These are phyloP conservation scores for Eucalyptus cladocalyx DNA, from an alignment of 345 rosid genomes.

Conservation along the genomic window DNA sequence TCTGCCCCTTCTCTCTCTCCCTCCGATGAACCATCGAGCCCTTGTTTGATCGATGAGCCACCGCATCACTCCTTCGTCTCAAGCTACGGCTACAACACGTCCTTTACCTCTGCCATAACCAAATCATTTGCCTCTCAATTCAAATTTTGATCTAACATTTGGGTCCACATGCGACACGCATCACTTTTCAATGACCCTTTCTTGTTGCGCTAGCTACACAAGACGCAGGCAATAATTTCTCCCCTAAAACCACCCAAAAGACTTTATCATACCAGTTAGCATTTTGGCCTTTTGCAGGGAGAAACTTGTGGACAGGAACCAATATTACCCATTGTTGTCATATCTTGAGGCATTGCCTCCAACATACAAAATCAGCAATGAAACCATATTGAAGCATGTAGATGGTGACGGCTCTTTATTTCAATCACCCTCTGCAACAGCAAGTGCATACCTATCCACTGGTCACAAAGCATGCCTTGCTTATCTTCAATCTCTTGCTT, in stretches of 20 bases:
- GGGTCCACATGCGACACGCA: no score
- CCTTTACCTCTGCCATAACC: no score
- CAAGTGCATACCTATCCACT: constrained; percentile 40
- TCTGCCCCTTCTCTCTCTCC: no score
- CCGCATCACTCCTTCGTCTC: no score
- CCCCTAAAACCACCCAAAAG: background rate
- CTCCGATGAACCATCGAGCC: no score
- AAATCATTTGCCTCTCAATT: no score
- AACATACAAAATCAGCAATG: background rate
- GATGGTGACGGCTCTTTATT: constrained; percentile 33
- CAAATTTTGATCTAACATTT: no score
- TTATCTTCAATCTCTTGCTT: constrained; percentile 29
- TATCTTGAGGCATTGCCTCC: constrained; percentile 36
- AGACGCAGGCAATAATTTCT: no score
- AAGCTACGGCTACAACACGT: no score
- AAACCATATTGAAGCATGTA: constrained; percentile 7
- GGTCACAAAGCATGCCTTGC: constrained; percentile 24
- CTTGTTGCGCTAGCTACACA: no score
- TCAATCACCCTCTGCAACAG: constrained; percentile 68
- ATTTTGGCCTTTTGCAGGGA: constrained; percentile 10
- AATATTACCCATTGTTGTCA: constrained; percentile 29
- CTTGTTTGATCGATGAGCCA: no score
- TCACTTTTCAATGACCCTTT: no score
- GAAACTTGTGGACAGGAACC: constrained; percentile 8
- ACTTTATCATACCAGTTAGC: background rate